Conservation (phyloP, 768 basidiomycete genomes). For the Phaffia tasmanica region DNA sequence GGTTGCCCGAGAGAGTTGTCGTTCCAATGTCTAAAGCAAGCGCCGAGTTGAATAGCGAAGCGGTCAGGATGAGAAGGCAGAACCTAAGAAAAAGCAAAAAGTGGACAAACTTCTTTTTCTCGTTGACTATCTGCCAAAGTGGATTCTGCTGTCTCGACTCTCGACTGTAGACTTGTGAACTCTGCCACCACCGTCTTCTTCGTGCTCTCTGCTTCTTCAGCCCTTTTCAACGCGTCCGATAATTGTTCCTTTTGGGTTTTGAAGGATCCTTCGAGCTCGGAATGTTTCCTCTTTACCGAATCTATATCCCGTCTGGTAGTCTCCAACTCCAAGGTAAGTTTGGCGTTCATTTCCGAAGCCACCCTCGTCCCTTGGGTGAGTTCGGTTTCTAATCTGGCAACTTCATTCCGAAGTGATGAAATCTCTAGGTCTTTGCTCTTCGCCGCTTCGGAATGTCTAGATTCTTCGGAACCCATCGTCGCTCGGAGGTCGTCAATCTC, state of each 20-base stretch:
- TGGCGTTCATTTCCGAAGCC: constrained; percentile 56
- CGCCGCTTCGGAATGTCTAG: constrained; percentile 67
- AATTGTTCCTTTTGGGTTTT: constrained; percentile 38
- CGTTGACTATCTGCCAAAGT: constrained; percentile 49
- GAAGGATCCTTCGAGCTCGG: constrained; percentile 42
- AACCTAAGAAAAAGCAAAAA: neutral
- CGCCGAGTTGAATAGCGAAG: neutral
- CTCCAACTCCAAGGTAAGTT: constrained; percentile 66
- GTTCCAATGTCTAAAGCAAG: constrained; percentile 54
- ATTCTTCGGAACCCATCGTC: constrained; percentile 80
- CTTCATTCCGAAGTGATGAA: constrained; percentile 54
- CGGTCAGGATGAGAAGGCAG: constrained; percentile 6
- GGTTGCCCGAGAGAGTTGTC: constrained; percentile 60
- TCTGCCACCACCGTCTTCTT: constrained; percentile 55
- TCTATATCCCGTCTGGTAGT: constrained; percentile 51
- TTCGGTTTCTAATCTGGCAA: constrained; percentile 52
- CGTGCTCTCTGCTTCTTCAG: constrained; percentile 55
- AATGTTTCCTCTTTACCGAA: constrained; percentile 51
- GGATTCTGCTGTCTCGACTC: constrained; percentile 56
- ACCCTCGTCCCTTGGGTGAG: constrained; percentile 54
- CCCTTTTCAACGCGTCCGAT: constrained; percentile 43
- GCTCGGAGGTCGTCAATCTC: constrained; percentile 78
- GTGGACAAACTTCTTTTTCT: constrained; percentile 57
- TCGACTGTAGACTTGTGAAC: constrained; percentile 54
- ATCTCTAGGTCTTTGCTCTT: constrained; percentile 81